Evolutionary conservation across 768 basidiomycete genomes (phyloP), one percentile per base, ranked within the genome.

Genomic region (Pulveroboletus frians): DNA sequence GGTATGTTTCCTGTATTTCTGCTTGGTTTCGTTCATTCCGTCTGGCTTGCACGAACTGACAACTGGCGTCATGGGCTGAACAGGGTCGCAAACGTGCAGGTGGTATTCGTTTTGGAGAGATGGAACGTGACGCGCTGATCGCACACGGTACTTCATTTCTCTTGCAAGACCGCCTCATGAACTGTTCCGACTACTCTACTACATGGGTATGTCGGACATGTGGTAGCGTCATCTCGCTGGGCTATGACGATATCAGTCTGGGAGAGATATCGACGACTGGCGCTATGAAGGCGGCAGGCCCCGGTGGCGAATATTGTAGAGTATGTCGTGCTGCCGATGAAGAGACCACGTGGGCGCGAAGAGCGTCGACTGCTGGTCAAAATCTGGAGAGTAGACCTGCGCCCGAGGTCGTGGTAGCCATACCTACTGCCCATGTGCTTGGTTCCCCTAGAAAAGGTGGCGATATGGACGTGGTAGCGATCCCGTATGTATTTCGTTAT

Each of bases 21-120:
- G 15, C 15, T 29, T 7, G 13, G 29, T 18, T 10, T 29, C 9
- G 35, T 9, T 35, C 15, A 32, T 38, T 46, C 11, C 17, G n/a
- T 34, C 10, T 41, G 8, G 9, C 8, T 23, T 17, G 18, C 42
- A 41, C 38, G 23, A 36, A 21, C 40, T 61, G 21, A 64, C 37
- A 34, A 31, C 11, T 37, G 21, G 34, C 20, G n/a, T 23, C 27
- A 14, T 30, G 40, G 45, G n/a, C 20, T 18, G 27, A 41, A 54
- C 56, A 92, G 93, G 96, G 96, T 49, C 88, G 96, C 52, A 98
- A 97, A 80, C 88, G 93, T 47, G 92, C 90, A 38, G 96, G 96
- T 60, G 96, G 96, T 62, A 99, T 99, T 63, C 93, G 96, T 47
- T 98, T 99, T 66, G 96, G 96, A 60, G 96, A 99, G 74, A 99